phyloP scores from a whole-genome alignment of 2,329 filamentous ascomycete species.

The Pyrenophora tritici-repentis region DNA sequence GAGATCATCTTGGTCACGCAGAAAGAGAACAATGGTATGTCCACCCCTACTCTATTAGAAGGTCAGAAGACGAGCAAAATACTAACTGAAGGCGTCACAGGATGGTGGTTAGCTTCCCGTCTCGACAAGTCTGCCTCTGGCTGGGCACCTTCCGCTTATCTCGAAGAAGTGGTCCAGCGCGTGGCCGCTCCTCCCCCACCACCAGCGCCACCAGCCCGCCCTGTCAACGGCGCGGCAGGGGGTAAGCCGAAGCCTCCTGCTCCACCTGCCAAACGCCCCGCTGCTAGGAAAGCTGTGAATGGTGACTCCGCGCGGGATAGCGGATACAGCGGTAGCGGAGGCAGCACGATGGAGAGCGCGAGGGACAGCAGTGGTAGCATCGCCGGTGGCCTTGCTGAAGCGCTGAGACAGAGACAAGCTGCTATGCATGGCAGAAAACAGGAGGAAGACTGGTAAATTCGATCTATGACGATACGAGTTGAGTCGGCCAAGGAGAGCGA shows the following conservation, averaged over 20 bases:
- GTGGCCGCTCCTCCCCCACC: conserved; percentile 62
- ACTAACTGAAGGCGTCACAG: conserved; percentile 54
- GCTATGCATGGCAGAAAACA: conserved; percentile 53
- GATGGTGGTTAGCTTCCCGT: conserved; percentile 94
- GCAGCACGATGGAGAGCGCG: conserved; percentile 44
- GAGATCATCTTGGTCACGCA: conserved; percentile 88
- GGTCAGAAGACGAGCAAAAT: neutral
- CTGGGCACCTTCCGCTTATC: conserved; percentile 93
- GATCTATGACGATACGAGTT: neutral
- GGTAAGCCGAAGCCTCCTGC: conserved; percentile 74
- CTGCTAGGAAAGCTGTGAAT: conserved; percentile 67
- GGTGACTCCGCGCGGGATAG: conserved; percentile 69
- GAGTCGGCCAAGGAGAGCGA: neutral
- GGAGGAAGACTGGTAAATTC: conserved; percentile 43
- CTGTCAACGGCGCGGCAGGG: conserved; percentile 56
- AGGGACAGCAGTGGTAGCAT: conserved; percentile 51
- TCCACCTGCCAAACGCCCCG: conserved; percentile 80
- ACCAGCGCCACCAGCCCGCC: conserved; percentile 58
- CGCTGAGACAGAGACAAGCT: conserved; percentile 55
- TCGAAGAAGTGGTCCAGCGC: conserved; percentile 71
- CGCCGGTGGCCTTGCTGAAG: conserved; percentile 57
- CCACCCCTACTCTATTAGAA: neutral
- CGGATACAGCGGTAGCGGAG: conserved; percentile 52
- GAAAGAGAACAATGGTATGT: conserved; percentile 91
- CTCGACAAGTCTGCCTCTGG: conserved; percentile 71